Evolutionary conservation across 495 filamentous ascomycete species (phyloP), one percentile per base, ranked within the genome.

Genomic region (Viridothelium virens): DNA sequence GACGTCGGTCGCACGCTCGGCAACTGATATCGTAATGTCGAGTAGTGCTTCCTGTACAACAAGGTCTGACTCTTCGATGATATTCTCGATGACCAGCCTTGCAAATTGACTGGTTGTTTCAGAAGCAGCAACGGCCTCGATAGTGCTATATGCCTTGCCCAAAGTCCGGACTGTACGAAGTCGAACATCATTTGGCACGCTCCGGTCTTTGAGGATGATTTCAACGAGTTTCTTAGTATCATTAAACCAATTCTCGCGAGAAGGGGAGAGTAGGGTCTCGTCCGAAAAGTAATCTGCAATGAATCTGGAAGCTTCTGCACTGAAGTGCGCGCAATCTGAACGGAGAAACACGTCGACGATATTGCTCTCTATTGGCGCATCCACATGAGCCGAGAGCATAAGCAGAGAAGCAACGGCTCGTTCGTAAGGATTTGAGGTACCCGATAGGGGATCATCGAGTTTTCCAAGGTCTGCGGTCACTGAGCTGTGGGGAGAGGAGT

Each of bases 221-320:
- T 84, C 79, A 61, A 91, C 77, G 1, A 94, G 77, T 7, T 81
- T 77, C 34, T 76, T 81, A 34, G 87, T 82, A 67, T 90, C 87
- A 4, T 77, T 76, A 38, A 87, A 78, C 87, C 90, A 96, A 9
- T 83, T 74, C 14, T 77, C 73, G 71, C 86, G 86, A 3, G 86
- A 90, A 34, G 90, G 91, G 65, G 86, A 88, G 68, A 89, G 90
- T 64, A 86, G 86, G 37, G 84, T 78, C 64, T 84, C 82, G 67
- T 87, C 80, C 38, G 77, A 77, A 66, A 85, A 86, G 67, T 87
- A 79, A 12, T 83, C 61, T 6, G 53, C 31, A 36, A 59, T 3
- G 53, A 33, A 36, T 36, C 31, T 4, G 18, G 18, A 11, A 7
- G 53, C 53, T 59, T 59, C 53, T 10, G 53, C 31, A 31, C 31